Conservation (phyloP, 2,329 filamentous ascomycete genomes). For the Botrytis fragariae region DNA sequence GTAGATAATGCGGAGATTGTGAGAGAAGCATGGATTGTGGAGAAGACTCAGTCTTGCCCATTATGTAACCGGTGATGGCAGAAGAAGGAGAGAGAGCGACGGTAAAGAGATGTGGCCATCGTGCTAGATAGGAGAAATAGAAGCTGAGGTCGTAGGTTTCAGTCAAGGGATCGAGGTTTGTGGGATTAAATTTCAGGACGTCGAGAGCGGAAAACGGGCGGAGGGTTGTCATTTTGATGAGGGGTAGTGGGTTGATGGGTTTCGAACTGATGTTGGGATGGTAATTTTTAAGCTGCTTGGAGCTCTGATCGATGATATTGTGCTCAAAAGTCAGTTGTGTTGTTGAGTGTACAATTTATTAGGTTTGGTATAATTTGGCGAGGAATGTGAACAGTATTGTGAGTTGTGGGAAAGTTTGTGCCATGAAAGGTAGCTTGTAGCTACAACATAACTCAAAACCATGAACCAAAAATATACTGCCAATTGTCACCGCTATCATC, state of each 20-base stretch:
- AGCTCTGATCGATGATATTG: not conserved
- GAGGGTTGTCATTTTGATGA: constrained; percentile 69
- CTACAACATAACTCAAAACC: not conserved
- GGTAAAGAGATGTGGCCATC: constrained; percentile 93
- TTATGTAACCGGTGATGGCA: constrained; percentile 95
- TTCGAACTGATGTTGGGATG: not conserved
- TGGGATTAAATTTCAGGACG: constrained; percentile 85
- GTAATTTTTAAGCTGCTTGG: not conserved
- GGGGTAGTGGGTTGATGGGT: not conserved
- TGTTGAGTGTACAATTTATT: not conserved
- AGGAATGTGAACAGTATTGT: not conserved
- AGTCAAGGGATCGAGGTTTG: constrained; percentile 94
- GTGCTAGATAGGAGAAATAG: constrained; percentile 92
- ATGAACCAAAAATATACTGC: constrained; percentile 1
- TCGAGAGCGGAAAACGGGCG: constrained; percentile 82
- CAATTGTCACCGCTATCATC: constrained; percentile 5
- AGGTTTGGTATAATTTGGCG: not conserved
- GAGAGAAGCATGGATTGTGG: constrained; percentile 69
- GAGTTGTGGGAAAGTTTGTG: not conserved
- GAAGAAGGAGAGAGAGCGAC: constrained; percentile 82
- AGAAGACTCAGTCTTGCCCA: constrained; percentile 93
- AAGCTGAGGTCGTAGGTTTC: constrained; percentile 96
- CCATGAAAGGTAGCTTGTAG: not conserved
- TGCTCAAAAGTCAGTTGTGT: not conserved
- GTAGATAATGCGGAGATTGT: constrained; percentile 85